phyloP scores from a whole-genome alignment of 306 rosid genomes.

The Morella rubra region DNA sequence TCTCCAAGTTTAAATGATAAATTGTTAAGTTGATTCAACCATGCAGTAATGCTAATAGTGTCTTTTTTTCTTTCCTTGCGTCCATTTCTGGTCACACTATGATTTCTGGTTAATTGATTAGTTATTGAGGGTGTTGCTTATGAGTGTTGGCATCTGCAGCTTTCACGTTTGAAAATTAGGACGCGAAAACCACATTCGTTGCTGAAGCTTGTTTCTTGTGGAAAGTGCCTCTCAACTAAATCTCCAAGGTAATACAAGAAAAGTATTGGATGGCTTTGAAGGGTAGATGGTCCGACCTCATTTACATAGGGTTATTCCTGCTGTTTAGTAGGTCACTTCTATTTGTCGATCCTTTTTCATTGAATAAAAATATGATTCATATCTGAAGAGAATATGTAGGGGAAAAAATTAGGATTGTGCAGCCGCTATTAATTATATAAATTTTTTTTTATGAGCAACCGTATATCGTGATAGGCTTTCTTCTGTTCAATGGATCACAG shows the following conservation, averaged over 20 bases:
- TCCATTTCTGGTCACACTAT: not conserved
- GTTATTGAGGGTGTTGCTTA: slow-evolving; percentile 26
- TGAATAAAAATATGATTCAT: slow-evolving; percentile 50
- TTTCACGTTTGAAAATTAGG: slow-evolving; percentile 75
- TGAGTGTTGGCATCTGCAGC: slow-evolving; percentile 54
- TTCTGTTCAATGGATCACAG: not conserved
- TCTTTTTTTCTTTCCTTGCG: not conserved
- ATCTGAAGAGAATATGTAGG: slow-evolving; percentile 42
- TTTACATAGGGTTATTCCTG: slow-evolving; percentile 48
- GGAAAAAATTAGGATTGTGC: slow-evolving; percentile 33
- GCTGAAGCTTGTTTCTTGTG: slow-evolving; percentile 85
- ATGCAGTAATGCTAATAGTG: slow-evolving; percentile 5
- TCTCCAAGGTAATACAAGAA: slow-evolving; percentile 60
- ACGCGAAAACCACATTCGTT: slow-evolving; percentile 60
- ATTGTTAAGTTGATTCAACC: not conserved
- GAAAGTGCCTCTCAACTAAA: slow-evolving; percentile 70
- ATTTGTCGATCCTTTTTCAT: slow-evolving; percentile 44
- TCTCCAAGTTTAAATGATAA: too few relatives aligned
- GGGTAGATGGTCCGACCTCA: slow-evolving; percentile 44
- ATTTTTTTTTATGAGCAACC: slow-evolving; percentile 34
- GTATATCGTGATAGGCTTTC: slow-evolving; percentile 12
- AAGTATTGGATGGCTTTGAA: slow-evolving; percentile 43
- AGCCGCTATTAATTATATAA: slow-evolving; percentile 36
- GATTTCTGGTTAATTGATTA: not conserved
- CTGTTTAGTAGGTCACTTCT: slow-evolving; percentile 44